Percentiles rank a stretch among this genome's conserved stretches.
Conservation (phyloP, 805 yeast species). For the Spencermartinsiella europaea region DNA sequence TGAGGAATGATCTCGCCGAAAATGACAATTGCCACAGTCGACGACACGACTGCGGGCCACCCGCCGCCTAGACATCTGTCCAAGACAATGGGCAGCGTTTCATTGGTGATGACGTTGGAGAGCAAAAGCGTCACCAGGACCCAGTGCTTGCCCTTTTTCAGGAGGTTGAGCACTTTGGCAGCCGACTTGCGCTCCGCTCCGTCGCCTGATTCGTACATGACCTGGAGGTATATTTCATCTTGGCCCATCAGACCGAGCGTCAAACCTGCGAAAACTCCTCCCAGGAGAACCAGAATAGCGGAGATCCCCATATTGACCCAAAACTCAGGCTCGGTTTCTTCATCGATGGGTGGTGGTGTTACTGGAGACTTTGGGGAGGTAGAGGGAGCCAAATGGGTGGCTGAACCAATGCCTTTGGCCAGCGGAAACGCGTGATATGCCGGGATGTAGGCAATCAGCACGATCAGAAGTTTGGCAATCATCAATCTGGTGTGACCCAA, state of each 20-base stretch:
- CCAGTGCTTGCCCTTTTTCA: conserved; percentile 92
- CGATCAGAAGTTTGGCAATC: background rate
- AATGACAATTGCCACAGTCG: conserved; percentile 89
- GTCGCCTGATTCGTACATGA: conserved; percentile 79
- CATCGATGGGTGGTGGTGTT: background rate
- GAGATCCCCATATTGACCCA: conserved; percentile 32
- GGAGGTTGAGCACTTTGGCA: conserved; percentile 60
- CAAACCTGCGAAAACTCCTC: conserved; percentile 43
- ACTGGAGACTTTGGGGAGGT: background rate
- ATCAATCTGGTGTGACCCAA: background rate
- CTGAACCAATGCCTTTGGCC: background rate
- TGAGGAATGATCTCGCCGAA: conserved; percentile 98
- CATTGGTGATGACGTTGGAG: conserved; percentile 88
- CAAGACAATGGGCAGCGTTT: conserved; percentile 87
- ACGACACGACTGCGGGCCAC: conserved; percentile 89
- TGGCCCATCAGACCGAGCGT: conserved; percentile 98
- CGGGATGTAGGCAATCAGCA: background rate
- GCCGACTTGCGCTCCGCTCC: conserved; percentile 62
- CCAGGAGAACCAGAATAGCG: conserved; percentile 31
- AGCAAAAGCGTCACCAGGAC: conserved; percentile 81
- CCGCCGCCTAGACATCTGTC: conserved; percentile 96
- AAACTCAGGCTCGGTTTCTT: conserved; percentile 10
- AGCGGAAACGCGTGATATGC: background rate
- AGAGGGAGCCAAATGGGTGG: background rate
- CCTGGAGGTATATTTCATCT: conserved; percentile 91